These are phyloP conservation scores for Scheffersomyces quercinus DNA, from an alignment of 1,139 yeast genomes.

Conservation along the genomic window DNA sequence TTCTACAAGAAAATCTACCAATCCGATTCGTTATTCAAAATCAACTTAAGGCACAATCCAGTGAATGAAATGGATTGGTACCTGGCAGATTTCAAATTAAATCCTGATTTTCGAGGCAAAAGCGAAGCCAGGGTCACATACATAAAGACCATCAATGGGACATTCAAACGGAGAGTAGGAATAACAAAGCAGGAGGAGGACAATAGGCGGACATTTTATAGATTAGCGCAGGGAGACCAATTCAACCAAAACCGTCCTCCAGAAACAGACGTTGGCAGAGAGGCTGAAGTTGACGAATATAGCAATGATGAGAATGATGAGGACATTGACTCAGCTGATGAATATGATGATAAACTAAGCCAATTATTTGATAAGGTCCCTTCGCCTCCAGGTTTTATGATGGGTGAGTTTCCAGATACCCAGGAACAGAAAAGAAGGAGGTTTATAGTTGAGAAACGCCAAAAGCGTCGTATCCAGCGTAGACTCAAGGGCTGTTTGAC, in stretches of 20 bases:
- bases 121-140: neutral
- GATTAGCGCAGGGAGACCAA: conserved; percentile 15
- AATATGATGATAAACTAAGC: conserved; percentile 13
- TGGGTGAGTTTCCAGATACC: conserved; percentile 62
- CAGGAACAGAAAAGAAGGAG: conserved; percentile 38
- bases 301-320: conserved; percentile 17
- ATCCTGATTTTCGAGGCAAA: conserved; percentile 22
- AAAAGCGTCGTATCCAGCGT: conserved; percentile 12
- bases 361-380: conserved; percentile 47
- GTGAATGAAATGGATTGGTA: conserved; percentile 33
- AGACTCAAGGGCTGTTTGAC: conserved; percentile 12
- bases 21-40: conserved; percentile 15
- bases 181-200: conserved; percentile 32
- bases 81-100: conserved; percentile 46
- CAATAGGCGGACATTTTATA: conserved; percentile 28
- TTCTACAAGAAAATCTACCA: conserved; percentile 25
- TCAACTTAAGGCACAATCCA: conserved; percentile 27
- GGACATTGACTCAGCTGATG: neutral
- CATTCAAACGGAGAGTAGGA: conserved; percentile 24
- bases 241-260: conserved; percentile 8
- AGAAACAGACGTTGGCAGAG: conserved; percentile 18
- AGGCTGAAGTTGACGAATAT: conserved; percentile 6
- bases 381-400: conserved; percentile 67
- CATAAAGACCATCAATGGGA: conserved; percentile 5
- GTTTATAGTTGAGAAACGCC: conserved; percentile 11